These are phyloP conservation scores for Diversispora eburnea DNA, from an alignment of 192 early-diverging fungal genomes.

Conservation along the genomic window DNA sequence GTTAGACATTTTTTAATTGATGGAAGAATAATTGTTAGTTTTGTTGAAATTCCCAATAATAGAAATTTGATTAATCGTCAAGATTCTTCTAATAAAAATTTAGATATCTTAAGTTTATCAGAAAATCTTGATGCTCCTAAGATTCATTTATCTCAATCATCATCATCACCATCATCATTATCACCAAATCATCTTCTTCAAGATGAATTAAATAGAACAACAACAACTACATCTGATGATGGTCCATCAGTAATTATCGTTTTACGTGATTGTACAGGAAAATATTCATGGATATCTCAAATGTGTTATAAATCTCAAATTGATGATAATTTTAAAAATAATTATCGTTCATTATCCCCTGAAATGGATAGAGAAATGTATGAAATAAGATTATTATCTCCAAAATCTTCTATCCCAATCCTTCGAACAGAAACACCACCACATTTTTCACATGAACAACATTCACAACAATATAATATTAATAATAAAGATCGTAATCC, in stretches of 20 bases:
- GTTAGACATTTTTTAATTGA: constrained; percentile 71
- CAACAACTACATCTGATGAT: neutral
- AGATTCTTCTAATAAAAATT: neutral
- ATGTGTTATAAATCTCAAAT: constrained; percentile 43
- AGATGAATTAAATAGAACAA: constrained; percentile 7
- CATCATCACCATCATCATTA: neutral
- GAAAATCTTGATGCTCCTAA: neutral
- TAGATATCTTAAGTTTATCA: neutral
- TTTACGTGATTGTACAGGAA: constrained; percentile 67
- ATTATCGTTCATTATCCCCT: neutral
- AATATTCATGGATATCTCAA: constrained; percentile 62
- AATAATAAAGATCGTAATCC: neutral
- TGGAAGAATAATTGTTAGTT: constrained; percentile 59
- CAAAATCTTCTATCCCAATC: neutral
- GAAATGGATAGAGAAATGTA: neutral
- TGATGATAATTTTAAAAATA: neutral
- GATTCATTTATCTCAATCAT: neutral
- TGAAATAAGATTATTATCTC: neutral
- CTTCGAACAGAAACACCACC: constrained; percentile 6
- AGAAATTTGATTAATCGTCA: neutral
- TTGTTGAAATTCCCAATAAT: constrained; percentile 57
- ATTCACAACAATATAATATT: neutral
- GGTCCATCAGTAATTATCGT: constrained; percentile 54
- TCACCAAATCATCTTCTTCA: neutral
- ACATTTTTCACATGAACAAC: neutral